These are phyloP conservation scores for Glonium stellatum DNA, from an alignment of 495 filamentous ascomycete species.

Conservation along the genomic window DNA sequence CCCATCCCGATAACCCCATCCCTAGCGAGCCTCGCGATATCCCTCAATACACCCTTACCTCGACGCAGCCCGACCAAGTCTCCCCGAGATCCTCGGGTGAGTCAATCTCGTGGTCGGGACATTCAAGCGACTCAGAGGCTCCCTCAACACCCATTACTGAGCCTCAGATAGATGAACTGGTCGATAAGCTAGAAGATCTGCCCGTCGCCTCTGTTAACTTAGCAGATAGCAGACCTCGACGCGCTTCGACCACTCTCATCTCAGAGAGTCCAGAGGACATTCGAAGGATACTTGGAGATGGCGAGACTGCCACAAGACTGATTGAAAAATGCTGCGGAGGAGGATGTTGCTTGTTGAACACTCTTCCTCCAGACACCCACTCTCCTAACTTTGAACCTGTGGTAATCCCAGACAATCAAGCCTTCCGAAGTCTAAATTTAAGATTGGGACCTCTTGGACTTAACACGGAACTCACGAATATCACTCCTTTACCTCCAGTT, in stretches of 20 bases:
- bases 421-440: conserved; percentile 69
- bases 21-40: conserved; percentile 47
- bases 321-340: conserved; percentile 75
- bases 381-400: conserved; percentile 52
- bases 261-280: conserved; percentile 70
- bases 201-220: conserved; percentile 32
- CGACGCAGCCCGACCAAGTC: conserved; percentile 12
- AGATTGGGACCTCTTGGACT: conserved; percentile 66
- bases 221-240: conserved; percentile 44
- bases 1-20: conserved; percentile 51
- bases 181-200: conserved; percentile 33
- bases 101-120: conserved; percentile 38
- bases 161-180: conserved; percentile 43
- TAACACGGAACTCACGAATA: conserved; percentile 59
- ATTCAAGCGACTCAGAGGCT: conserved; percentile 41
- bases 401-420: conserved; percentile 70
- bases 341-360: conserved; percentile 74
- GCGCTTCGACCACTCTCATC: conserved; percentile 75
- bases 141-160: conserved; percentile 51
- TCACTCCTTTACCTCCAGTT: conserved; percentile 64
- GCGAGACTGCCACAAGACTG: conserved; percentile 49
- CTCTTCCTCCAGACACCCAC: conserved; percentile 47
- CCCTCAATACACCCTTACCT: conserved; percentile 34
- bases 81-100: conserved; percentile 41
- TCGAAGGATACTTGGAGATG: conserved; percentile 54